Base-by-base conservation (phyloP, 2,329 filamentous ascomycete genomes). In the Fusarium sp. region DNA sequence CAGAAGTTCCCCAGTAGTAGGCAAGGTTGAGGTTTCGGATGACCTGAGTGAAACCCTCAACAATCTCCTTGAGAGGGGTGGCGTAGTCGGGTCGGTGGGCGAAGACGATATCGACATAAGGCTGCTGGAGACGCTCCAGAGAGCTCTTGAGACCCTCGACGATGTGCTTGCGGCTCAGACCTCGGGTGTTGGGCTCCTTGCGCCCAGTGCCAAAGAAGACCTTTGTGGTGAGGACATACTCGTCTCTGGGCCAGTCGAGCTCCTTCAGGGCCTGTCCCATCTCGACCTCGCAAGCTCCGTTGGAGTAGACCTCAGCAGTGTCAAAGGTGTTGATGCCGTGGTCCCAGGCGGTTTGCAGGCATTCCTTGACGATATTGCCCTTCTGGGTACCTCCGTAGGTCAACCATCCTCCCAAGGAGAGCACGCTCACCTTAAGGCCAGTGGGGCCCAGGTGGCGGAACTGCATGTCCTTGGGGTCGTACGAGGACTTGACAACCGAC, bases 141-240 rank as follows among this genome's bases (percentile, higher is more conserved):
- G 76, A 77, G 65, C 69, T 74, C 76, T 79, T 78, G 29, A 78
- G 66, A 11, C 78, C 77, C 82, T 92, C 91, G 69, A 93, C 86
- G 63, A 93, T 85, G 81, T 93, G 91, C 81, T 93, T 93, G 63
- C 90, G 85, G 9, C 88, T 91, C 42, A 93, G 86, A 13, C 91
- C 91, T 45, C 86, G 84, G 78, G 91, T 92, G 83, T 93, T 93
- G 69, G 77, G 78, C 62, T 79, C 78, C 67, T 79, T 78, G 68
- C 78, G 78, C 0, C 77, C 77, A n/a, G 78, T 79, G 1, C 78
- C 78, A 13, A 79, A 79, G 64, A 79, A 79, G n/a, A 79, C 58
- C 65, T 79, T 79, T 36, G 52, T 91, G 31, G 84, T 87, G 70
- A 91, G 86, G 40, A 91, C 88, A 40, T 90, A 84, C 73, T 91